These are phyloP conservation scores for Leishmania tarentolae DNA, from an alignment of 208 protist species.

Conservation along the genomic window DNA sequence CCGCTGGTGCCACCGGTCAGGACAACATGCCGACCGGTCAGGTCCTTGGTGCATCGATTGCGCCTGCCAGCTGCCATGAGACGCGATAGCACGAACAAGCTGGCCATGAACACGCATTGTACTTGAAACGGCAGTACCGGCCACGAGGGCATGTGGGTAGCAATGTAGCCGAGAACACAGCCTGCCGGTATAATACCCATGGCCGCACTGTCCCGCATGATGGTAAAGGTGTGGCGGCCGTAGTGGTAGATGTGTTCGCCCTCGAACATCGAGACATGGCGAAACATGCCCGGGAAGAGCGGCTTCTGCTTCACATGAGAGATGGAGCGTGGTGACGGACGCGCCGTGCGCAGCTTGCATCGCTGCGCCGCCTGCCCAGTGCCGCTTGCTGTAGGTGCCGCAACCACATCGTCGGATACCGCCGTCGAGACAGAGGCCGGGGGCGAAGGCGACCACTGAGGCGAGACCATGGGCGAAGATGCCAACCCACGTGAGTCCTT, in stretches of 20 bases:
- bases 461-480: background rate
- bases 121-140: constrained; percentile 39
- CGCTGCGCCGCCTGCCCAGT: background rate
- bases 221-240: constrained; percentile 65
- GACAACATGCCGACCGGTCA: constrained; percentile 59
- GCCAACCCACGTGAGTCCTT: background rate
- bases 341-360: constrained; percentile 20
- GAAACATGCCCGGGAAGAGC: constrained; percentile 63
- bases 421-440: background rate
- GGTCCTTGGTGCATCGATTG: constrained; percentile 43
- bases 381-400: background rate
- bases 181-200: constrained; percentile 58
- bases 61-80: constrained; percentile 43
- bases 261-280: constrained; percentile 60
- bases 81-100: constrained; percentile 40
- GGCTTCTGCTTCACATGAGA: constrained; percentile 68
- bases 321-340: constrained; percentile 29
- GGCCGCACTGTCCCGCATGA: constrained; percentile 55
- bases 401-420: background rate
- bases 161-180: constrained; percentile 50
- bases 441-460: background rate
- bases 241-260: constrained; percentile 82
- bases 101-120: constrained; percentile 47
- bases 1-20: constrained; percentile 80
- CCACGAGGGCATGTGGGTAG: constrained; percentile 33